phyloP scores from a whole-genome alignment of 2,329 filamentous ascomycete species.

The Penicillium sp. region DNA sequence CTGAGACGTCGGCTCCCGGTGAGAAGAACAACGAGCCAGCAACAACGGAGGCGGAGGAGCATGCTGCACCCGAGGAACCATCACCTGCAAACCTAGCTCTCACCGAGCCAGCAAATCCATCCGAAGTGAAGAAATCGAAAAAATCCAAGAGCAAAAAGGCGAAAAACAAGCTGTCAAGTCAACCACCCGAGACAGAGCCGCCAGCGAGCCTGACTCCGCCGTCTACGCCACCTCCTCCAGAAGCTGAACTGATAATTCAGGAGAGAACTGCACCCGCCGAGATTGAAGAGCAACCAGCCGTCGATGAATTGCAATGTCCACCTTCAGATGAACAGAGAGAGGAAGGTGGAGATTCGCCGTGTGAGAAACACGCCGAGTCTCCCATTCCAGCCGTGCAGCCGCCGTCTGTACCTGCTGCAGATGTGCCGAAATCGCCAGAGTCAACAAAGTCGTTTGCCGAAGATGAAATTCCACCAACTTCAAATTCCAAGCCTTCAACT shows the following conservation, averaged over 20 bases:
- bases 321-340: too few relatives aligned
- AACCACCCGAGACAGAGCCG: constrained; percentile 20
- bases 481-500: neutral
- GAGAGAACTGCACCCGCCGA: neutral
- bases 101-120: neutral
- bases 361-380: too few relatives aligned
- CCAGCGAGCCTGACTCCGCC: constrained; percentile 32
- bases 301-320: neutral
- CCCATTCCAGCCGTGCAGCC: too few relatives aligned
- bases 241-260: neutral
- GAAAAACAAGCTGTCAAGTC: neutral
- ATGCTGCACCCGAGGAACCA: neutral
- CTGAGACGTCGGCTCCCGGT: too few relatives aligned
- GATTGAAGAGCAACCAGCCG: neutral
- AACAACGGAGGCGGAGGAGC: neutral
- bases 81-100: neutral
- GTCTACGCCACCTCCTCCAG: constrained; percentile 33
- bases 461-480: too few relatives aligned
- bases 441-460: too few relatives aligned
- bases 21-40: neutral
- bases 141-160: constrained; percentile 26
- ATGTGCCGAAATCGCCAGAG: too few relatives aligned
- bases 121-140: constrained; percentile 23
- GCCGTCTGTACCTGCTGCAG: too few relatives aligned
- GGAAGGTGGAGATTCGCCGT: too few relatives aligned